These are phyloP conservation scores for Agroathelia rolfsii DNA, from an alignment of 1,284 basidiomycete species.

Conservation along the genomic window DNA sequence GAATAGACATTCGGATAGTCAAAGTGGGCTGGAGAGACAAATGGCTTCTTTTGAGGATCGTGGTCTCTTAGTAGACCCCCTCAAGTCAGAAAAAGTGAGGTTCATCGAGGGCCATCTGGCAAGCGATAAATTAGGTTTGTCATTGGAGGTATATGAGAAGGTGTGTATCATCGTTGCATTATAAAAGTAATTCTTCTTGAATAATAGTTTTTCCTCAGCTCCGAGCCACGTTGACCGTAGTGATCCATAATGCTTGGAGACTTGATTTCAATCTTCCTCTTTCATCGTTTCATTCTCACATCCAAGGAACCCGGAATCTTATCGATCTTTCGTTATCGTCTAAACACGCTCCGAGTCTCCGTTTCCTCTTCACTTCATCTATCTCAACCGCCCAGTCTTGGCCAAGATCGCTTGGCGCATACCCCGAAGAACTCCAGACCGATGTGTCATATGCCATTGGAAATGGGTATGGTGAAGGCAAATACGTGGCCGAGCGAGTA, in stretches of 20 bases:
- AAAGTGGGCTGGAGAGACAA: constrained; percentile 19
- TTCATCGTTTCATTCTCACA: constrained; percentile 23
- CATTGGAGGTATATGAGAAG: constrained; percentile 18
- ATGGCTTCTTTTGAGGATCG: constrained; percentile 18
- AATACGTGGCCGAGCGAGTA: constrained; percentile 18
- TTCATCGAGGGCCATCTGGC: constrained; percentile 25
- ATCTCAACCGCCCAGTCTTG: constrained; percentile 15
- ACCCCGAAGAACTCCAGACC: constrained; percentile 15
- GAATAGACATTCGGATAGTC: constrained; percentile 17
- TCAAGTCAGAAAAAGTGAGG: constrained; percentile 20
- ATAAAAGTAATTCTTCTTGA: no score
- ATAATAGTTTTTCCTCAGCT: no score
- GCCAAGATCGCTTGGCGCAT: constrained; percentile 12
- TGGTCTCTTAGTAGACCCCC: constrained; percentile 19
- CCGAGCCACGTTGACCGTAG: constrained; percentile 14
- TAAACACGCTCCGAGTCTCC: constrained; percentile 12
- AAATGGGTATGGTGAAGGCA: constrained; percentile 15
- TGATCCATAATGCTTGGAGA: constrained; percentile 24
- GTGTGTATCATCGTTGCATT: no score
- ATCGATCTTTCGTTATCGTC: constrained; percentile 24
- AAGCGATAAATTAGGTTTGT: constrained; percentile 20
- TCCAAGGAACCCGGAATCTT: constrained; percentile 19
- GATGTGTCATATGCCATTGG: constrained; percentile 14
- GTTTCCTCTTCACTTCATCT: constrained; percentile 24
- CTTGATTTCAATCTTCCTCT: constrained; percentile 27